Conservation (phyloP, 2,329 filamentous ascomycete species). For the Chrysoporthe austroafricana region DNA sequence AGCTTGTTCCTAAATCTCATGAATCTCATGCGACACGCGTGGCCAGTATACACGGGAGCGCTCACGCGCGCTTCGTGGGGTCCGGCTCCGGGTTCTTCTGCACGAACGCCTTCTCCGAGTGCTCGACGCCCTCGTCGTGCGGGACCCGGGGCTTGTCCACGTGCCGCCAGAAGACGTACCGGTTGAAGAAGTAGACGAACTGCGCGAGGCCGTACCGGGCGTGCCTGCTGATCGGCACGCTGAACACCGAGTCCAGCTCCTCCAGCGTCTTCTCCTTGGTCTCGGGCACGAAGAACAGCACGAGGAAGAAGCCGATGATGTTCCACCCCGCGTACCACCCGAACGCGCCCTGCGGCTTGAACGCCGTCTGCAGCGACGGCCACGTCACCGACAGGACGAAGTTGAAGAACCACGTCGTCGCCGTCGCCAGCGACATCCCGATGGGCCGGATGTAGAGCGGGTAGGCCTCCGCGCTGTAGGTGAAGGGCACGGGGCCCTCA, state of each 20-base stretch:
- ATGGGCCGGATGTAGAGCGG: slow-evolving; percentile 65
- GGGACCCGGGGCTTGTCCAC: slow-evolving; percentile 35
- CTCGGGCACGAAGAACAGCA: slow-evolving; percentile 45
- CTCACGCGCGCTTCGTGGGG: slow-evolving; percentile 35
- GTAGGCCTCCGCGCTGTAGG: slow-evolving; percentile 69
- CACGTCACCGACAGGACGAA: slow-evolving; percentile 49
- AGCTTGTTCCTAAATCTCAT: background rate
- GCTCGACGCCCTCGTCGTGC: slow-evolving; percentile 32
- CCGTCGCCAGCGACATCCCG: slow-evolving; percentile 63
- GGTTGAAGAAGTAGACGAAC: slow-evolving; percentile 38
- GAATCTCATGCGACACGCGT: background rate
- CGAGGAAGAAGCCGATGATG: slow-evolving; percentile 48
- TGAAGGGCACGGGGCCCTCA: slow-evolving; percentile 67
- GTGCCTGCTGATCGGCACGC: slow-evolving; percentile 42
- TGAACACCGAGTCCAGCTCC: slow-evolving; percentile 44
- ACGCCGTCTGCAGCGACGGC: slow-evolving; percentile 49
- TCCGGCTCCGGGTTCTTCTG: slow-evolving; percentile 34
- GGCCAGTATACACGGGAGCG: background rate
- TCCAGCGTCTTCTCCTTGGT: slow-evolving; percentile 46
- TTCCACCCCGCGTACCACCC: slow-evolving; percentile 56
- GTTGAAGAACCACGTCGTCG: slow-evolving; percentile 55
- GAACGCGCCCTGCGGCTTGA: slow-evolving; percentile 52
- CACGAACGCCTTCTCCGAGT: slow-evolving; percentile 33
- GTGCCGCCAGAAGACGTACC: slow-evolving; percentile 37
- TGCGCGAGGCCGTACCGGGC: slow-evolving; percentile 47